Evolutionary conservation across 352 stramenopile species (phyloP).

Genomic region (Phytophthora cactorum): DNA sequence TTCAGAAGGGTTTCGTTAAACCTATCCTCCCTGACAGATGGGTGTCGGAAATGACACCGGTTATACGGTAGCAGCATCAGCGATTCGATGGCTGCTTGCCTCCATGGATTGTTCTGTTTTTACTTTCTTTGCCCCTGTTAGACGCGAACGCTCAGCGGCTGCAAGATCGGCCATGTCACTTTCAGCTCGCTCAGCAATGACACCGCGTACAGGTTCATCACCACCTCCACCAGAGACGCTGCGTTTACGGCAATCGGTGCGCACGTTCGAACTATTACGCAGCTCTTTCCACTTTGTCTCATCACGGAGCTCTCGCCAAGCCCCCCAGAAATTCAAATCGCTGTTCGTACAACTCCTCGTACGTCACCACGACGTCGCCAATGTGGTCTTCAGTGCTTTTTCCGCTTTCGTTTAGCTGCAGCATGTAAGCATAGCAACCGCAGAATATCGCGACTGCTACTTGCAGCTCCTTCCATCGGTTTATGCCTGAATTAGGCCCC

Average conservation of each 20-base stretch:
- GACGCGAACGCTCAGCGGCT: neutral
- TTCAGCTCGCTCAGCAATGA: neutral
- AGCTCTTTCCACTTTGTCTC: neutral
- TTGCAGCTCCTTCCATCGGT: neutral
- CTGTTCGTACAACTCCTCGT: neutral
- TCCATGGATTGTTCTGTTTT: neutral
- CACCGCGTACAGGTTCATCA: constrained; percentile 4
- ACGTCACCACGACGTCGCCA: neutral
- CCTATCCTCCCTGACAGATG: too few relatives aligned
- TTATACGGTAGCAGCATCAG: neutral
- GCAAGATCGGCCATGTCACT: neutral
- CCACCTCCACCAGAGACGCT: neutral
- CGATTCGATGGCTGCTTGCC: neutral
- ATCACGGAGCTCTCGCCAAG: neutral
- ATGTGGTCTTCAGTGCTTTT: neutral
- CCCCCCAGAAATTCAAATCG: neutral
- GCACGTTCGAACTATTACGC: neutral
- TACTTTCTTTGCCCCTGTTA: neutral
- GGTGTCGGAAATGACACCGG: too few relatives aligned
- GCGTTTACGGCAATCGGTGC: neutral
- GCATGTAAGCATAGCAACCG: neutral
- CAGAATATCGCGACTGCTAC: neutral
- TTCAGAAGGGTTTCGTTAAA: too few relatives aligned
- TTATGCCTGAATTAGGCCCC: neutral
- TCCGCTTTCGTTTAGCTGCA: neutral